Conservation (phyloP, 257 asterid species). For the Gentiana macrophylla region DNA sequence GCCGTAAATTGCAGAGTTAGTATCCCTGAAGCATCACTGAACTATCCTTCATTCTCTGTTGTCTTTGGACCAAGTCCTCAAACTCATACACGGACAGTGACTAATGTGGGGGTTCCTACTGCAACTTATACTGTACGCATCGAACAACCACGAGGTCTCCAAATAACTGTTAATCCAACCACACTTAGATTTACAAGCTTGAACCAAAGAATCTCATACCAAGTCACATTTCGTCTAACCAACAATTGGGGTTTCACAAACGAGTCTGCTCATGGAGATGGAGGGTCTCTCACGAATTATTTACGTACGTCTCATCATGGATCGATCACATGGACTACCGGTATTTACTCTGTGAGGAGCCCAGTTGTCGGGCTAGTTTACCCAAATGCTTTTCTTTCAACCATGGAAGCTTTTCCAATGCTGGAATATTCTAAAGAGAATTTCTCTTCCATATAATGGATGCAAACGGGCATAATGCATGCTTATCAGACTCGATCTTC, state of each 20-base stretch:
- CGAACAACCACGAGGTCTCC: slow-evolving; percentile 6
- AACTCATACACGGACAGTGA: slow-evolving; percentile 7
- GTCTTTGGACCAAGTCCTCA: background rate
- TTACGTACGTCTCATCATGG: background rate
- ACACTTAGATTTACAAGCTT: background rate
- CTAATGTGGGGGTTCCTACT: slow-evolving; percentile 9
- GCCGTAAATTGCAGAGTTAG: background rate
- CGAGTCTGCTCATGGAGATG: too few relatives aligned
- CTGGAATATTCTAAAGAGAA: too few relatives aligned
- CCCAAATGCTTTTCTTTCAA: too few relatives aligned
- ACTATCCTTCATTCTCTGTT: slow-evolving; percentile 14
- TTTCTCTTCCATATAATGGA: too few relatives aligned
- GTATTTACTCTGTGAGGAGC: slow-evolving; percentile 5
- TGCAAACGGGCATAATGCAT: too few relatives aligned
- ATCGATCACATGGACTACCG: slow-evolving; percentile 9
- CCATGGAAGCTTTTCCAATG: too few relatives aligned
- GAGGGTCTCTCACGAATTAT: too few relatives aligned
- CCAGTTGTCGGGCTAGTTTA: background rate
- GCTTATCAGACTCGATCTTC: too few relatives aligned
- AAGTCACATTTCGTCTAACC: slow-evolving; percentile 4
- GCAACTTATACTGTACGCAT: slow-evolving; percentile 5
- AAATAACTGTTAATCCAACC: slow-evolving; percentile 3
- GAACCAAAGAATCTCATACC: slow-evolving; percentile 7
- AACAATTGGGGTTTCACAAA: too few relatives aligned
- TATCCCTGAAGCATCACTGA: slow-evolving; percentile 10